Evolutionary conservation across 345 rosid species (phyloP), one percentile per base, ranked within the genome.

Genomic region (Pistacia atlantica): DNA sequence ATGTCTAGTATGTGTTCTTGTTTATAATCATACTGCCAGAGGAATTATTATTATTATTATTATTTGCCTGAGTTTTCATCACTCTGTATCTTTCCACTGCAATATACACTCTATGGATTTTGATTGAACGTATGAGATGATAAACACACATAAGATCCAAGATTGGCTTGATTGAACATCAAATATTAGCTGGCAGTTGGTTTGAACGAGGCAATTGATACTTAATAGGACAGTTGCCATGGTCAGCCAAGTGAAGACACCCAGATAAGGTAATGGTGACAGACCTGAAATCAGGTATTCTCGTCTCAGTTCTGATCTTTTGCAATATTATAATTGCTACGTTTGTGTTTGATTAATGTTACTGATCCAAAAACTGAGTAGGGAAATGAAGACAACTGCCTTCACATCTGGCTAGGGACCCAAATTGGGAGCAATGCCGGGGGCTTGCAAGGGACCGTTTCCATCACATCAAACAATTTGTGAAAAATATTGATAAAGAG

Each of bases 201-300:
- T 51, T 75, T 88, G 87, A 87, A 77, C 31, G 87, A 71, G 69
- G 88, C 90, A 75, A 88, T 86, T 82, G 90, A 87, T 25, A 25
- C 25, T 25, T 25, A 25, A 25, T 58, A 81, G 90, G 83, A 80
- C 90, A 42, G 68, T 90, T 28, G 74, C 63, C 63, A 82, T 85
- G 85, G 74, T 90, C 48, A 67, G 75, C 37, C 82, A 65, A 71
- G 60, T 61, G 65, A 77, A 78, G 71, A 67, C 11, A 0, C 59
- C n/a, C 8, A 46, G 28, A 46, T 72, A 74, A 78, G 76, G 68
- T 56, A 22, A 18, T 28, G 18, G 71, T 49, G 75, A 69, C 68
- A 67, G 48, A 45, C 37, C 66, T 63, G 74, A 78, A 73, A 31
- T 87, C 65, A 80, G 71, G 77, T 90, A 90, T 83, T 92, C 89